These are phyloP conservation scores for Trichoderma brevicompactum DNA, from an alignment of 2,329 filamentous ascomycete species.

Conservation along the genomic window DNA sequence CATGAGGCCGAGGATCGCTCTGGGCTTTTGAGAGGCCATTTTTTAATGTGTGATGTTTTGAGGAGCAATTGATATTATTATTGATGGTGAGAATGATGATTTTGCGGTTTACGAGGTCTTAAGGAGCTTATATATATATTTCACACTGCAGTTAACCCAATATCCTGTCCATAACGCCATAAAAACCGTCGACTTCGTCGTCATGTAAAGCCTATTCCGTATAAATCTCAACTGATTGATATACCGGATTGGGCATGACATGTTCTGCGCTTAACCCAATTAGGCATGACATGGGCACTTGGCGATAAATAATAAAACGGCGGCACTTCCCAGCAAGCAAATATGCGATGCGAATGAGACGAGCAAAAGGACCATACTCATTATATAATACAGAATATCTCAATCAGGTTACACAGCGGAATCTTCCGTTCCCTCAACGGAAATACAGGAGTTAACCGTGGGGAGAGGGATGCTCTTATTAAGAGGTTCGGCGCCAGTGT, in stretches of 20 bases:
- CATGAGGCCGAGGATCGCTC: conserved; percentile 27
- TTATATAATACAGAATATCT: too few species aligned
- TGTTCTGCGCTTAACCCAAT: not conserved
- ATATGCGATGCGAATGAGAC: not conserved
- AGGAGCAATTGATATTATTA: not conserved
- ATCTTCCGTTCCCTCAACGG: too few species aligned
- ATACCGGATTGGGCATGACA: conserved; percentile 20
- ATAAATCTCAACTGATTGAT: not conserved
- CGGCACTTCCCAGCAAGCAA: not conserved
- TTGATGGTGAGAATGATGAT: not conserved
- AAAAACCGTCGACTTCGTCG: not conserved
- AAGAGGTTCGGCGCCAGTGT: not conserved
- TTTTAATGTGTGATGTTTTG: not conserved
- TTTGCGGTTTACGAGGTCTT: not conserved
- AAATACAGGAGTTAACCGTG: too few species aligned
- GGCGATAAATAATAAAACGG: not conserved
- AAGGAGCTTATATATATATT: not conserved
- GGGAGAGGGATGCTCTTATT: too few species aligned
- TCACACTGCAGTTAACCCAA: not conserved
- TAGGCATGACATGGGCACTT: not conserved
- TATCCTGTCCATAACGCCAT: not conserved
- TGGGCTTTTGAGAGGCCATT: conserved; percentile 23
- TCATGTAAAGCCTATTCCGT: conserved; percentile 12
- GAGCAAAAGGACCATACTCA: too few species aligned
- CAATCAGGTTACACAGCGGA: too few species aligned